Percentiles rank a stretch among this genome's conserved stretches.
These are phyloP conservation scores for Asterochloris erici DNA, from an alignment of 139 green algal genomes.

Conservation along the genomic window DNA sequence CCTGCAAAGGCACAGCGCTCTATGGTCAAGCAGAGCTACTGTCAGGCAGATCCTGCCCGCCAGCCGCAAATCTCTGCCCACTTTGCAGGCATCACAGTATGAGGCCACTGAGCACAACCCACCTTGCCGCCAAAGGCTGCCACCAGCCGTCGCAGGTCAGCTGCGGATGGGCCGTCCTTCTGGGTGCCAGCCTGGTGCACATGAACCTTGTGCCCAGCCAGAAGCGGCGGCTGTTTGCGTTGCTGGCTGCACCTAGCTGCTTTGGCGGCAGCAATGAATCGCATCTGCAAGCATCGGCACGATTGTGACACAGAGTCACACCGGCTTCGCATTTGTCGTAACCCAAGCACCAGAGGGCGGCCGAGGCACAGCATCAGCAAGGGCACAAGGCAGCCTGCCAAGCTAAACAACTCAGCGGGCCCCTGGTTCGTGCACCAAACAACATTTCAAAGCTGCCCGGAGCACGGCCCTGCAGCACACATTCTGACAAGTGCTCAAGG, in stretches of 20 bases:
- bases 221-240: background rate
- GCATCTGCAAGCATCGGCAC: background rate
- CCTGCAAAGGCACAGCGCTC: background rate
- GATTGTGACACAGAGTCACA: background rate
- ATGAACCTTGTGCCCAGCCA: background rate
- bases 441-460: background rate
- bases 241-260: background rate
- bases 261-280: background rate
- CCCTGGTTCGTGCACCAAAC: background rate
- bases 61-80: background rate
- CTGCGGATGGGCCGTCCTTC: background rate
- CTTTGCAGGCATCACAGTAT: background rate
- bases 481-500: background rate
- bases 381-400: background rate
- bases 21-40: no score
- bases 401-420: background rate
- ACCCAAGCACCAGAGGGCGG: background rate
- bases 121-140: conserved; percentile 16
- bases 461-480: background rate
- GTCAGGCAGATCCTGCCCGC: no score
- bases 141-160: background rate
- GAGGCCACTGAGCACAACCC: background rate
- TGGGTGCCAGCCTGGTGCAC: conserved; percentile 1
- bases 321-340: background rate
- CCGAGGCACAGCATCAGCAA: background rate